Evolutionary conservation across 805 yeast genomes (phyloP).

Genomic region (Suhomyces sp.): DNA sequence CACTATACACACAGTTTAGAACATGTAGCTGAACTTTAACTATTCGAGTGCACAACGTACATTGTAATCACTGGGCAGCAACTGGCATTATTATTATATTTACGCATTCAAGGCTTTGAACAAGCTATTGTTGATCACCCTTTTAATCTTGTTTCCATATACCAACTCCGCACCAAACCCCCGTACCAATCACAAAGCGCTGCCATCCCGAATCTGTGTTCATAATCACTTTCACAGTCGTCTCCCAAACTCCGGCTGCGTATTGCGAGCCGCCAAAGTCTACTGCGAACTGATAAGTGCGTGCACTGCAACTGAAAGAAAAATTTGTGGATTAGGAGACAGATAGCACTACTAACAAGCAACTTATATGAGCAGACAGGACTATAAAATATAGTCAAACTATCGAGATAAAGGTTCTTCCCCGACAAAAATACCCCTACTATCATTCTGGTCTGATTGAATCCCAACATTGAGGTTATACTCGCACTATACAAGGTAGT

Average conservation of each 20-base stretch:
- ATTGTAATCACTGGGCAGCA: background rate
- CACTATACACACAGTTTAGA: background rate
- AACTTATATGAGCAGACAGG: background rate
- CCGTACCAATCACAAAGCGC: background rate
- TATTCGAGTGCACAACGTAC: background rate
- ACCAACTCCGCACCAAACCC: background rate
- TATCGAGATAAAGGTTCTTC: background rate
- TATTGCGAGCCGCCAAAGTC: slow-evolving; percentile 21
- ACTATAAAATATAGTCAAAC: background rate
- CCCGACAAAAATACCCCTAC: background rate
- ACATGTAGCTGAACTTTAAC: background rate
- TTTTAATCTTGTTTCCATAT: background rate
- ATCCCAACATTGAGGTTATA: background rate
- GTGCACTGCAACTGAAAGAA: background rate
- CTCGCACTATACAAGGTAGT: background rate
- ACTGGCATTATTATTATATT: background rate
- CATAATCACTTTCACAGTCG: background rate
- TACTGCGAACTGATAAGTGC: slow-evolving; percentile 1
- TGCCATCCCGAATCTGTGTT: background rate
- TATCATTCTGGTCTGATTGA: background rate
- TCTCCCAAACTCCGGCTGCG: slow-evolving; percentile 25
- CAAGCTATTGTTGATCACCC: background rate
- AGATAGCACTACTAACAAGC: background rate
- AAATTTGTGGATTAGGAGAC: slow-evolving; percentile 1
- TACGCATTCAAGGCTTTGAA: background rate